Evolutionary conservation across 1,284 basidiomycete species (phyloP), one percentile per base, ranked within the genome.

Genomic region (Phylloboletellus chloephorus): DNA sequence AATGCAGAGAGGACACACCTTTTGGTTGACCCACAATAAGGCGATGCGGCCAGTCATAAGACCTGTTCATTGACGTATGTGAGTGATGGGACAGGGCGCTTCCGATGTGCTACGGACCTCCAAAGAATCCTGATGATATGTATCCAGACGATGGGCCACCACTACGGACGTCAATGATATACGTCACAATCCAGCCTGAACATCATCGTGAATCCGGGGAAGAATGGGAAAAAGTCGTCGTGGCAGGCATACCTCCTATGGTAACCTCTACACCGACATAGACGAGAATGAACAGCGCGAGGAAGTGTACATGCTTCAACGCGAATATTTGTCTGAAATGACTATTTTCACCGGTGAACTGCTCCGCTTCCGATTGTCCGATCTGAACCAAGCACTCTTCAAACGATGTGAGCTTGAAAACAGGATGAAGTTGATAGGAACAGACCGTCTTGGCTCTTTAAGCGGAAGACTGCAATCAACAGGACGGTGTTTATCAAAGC

Each of bases 201-300:
- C 11, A 15, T 43, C 12, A 20, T n/a, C n/a, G 3, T 40, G 24
- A 31, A 34, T 40, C 10, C 11, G 13, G 12, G 0, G n/a, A 10
- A 11, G 3, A 5, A n/a, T 28, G 15, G 13, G 9, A 9, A 28
- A 13, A 30, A 3, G 2, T 7, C 2, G 16, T 16, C 40, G 23
- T 15, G 15, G 13, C 1, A 39, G 21, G 39, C 47, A 30, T 50
- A 71, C 71, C 72, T 46, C 73, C 74, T 10, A 78, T 55, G 2
- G 74, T 74, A n/a, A 78, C 74, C 49, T 80, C 76, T 4, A 71
- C 64, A 2, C 78, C 79, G 7, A 79, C 74, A 44, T 79, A 78
- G 12, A 78, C 67, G 21, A 78, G 61, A 12, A 67, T 57, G 45
- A 76, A 81, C 23, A 72, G 46, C 0, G 77, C 72, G 15, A 80